Evolutionary conservation across 305 asterid species (phyloP).

Genomic region (Petunia hybrid): DNA sequence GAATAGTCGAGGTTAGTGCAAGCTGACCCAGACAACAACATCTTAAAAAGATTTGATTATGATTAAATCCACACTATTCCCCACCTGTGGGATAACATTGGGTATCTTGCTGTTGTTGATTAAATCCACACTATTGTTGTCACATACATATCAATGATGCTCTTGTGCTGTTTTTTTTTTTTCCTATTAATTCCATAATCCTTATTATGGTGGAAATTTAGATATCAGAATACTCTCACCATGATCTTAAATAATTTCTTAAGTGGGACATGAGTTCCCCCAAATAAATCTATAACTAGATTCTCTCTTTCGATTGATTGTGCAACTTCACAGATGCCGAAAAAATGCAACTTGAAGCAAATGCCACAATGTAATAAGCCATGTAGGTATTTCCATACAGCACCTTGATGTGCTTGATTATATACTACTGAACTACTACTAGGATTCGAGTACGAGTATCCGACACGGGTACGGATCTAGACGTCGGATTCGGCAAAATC

Average conservation of each 20-base stretch:
- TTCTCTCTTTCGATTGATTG: constrained; percentile 17
- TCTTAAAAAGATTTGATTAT: too few species aligned
- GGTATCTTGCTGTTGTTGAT: neutral
- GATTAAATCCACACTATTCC: too few species aligned
- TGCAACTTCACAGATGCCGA: neutral
- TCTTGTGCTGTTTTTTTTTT: neutral
- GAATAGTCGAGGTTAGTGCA: too few species aligned
- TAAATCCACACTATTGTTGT: neutral
- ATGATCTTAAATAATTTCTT: neutral
- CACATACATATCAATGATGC: constrained; percentile 17
- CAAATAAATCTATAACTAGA: neutral
- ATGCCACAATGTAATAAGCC: neutral
- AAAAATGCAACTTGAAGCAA: neutral
- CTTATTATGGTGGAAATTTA: neutral
- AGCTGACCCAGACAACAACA: too few species aligned
- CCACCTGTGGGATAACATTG: too few species aligned
- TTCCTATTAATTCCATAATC: neutral
- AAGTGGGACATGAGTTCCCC: neutral
- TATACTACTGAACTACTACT: neutral
- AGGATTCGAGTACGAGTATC: too few species aligned
- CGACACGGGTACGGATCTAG: too few species aligned
- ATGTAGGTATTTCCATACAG: neutral
- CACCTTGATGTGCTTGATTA: neutral
- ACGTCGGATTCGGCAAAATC: too few species aligned
- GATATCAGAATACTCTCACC: neutral